A percentile compares a stretch with the other conserved stretches of the same genome.
These are phyloP conservation scores for Triticum aestivum DNA, from an alignment of 176 grass and related monocot species.

Conservation along the genomic window DNA sequence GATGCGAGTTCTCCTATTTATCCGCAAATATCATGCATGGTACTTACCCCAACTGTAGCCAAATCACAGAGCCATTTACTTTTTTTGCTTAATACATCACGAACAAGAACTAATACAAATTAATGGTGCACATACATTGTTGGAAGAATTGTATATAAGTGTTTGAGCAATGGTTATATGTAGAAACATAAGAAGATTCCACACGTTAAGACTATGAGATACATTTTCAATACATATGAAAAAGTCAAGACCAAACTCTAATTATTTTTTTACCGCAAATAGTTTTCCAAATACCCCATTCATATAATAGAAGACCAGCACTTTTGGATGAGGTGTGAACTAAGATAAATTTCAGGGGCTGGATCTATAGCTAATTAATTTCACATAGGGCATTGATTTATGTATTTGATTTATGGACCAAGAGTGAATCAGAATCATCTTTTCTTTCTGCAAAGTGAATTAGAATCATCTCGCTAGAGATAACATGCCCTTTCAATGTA, in stretches of 20 bases:
- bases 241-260: neutral
- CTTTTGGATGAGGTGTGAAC: no score
- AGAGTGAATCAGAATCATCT: no score
- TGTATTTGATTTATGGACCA: no score
- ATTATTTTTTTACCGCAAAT: neutral
- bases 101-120: neutral
- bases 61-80: neutral
- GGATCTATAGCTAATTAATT: no score
- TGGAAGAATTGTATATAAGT: neutral
- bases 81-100: neutral
- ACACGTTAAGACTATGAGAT: neutral
- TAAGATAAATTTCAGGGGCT: no score
- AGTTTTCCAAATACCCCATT: no score
- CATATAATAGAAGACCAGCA: no score
- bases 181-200: neutral
- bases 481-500: no score
- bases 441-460: no score
- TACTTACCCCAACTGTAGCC: neutral
- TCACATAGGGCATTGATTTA: no score
- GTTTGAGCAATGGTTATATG: neutral
- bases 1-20: neutral
- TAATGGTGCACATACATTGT: neutral
- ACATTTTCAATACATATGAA: neutral
- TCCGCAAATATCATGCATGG: constrained; percentile 2
- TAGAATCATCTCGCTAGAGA: no score